phyloP scores from a whole-genome alignment of 352 stramenopile genomes.

The Phytophthora parvispora region DNA sequence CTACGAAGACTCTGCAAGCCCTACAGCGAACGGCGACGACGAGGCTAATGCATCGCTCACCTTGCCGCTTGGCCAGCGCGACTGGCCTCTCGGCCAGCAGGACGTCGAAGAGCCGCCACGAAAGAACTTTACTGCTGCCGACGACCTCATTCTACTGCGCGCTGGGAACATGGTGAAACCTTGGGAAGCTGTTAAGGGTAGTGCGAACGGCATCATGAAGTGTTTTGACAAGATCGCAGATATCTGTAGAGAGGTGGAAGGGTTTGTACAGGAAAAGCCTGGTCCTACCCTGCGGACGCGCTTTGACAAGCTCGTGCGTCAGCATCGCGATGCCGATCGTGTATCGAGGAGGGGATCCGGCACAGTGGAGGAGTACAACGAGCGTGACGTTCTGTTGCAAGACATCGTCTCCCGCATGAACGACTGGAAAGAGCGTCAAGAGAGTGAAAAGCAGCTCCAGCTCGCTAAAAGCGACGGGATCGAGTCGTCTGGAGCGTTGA shows the following conservation, averaged over 20 bases:
- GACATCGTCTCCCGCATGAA: conserved; percentile 8
- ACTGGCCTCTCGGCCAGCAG: neutral
- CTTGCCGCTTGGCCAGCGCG: neutral
- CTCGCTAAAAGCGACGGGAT: conserved; percentile 1
- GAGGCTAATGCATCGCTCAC: neutral
- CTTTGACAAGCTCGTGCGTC: conserved; percentile 2
- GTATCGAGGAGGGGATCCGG: neutral
- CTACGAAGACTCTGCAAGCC: neutral
- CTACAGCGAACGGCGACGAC: neutral
- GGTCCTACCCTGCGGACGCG: conserved; percentile 4
- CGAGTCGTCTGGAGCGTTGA: conserved; percentile 4
- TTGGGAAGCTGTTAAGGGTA: conserved; percentile 2
- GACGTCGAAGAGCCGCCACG: neutral
- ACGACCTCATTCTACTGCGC: conserved; percentile 7
- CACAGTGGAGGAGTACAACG: conserved; percentile 11
- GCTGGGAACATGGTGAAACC: neutral
- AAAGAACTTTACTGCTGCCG: conserved; percentile 4
- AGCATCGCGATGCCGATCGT: neutral
- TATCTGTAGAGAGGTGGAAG: neutral
- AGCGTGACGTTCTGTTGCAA: conserved; percentile 15
- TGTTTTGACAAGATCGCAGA: conserved; percentile 2
- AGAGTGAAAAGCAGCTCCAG: conserved; percentile 1
- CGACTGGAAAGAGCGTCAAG: neutral
- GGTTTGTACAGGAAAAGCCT: neutral
- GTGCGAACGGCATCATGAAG: conserved; percentile 10